phyloP scores from a whole-genome alignment of 495 filamentous ascomycete genomes.

The Eremomyces bilateralis region DNA sequence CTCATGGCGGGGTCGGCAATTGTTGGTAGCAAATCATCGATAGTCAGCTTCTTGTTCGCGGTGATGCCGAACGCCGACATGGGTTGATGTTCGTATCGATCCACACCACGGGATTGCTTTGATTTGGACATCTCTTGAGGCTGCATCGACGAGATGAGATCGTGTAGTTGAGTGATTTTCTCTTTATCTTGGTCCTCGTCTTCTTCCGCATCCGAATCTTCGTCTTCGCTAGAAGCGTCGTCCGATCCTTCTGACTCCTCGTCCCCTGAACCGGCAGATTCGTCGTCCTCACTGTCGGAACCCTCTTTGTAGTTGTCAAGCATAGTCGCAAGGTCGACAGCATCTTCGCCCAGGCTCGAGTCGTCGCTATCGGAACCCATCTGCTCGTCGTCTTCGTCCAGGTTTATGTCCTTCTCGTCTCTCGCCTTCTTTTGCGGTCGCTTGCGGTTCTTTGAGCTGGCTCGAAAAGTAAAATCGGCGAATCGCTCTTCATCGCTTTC shows the following conservation, averaged over 20 bases:
- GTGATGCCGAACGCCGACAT: conserved; percentile 34
- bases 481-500: conserved; percentile 31
- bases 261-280: conserved; percentile 18
- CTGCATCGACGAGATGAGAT: conserved; percentile 47
- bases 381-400: conserved; percentile 35
- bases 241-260: conserved; percentile 15
- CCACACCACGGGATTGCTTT: neutral
- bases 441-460: conserved; percentile 14
- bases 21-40: conserved; percentile 53
- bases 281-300: conserved; percentile 19
- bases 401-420: conserved; percentile 23
- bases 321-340: conserved; percentile 62
- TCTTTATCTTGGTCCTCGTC: conserved; percentile 37
- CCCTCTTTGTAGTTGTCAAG: conserved; percentile 51
- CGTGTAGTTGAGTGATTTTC: conserved; percentile 41
- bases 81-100: too few relatives aligned
- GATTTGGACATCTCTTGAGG: conserved; percentile 6
- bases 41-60: conserved; percentile 49
- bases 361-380: conserved; percentile 31
- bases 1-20: conserved; percentile 36
- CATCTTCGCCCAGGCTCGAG: conserved; percentile 55
- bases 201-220: conserved; percentile 33
- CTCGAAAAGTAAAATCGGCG: conserved; percentile 19
- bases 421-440: conserved; percentile 15
- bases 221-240: conserved; percentile 22